Conservation (phyloP, 345 rosid genomes). For the Eucalyptus pauciflora region DNA sequence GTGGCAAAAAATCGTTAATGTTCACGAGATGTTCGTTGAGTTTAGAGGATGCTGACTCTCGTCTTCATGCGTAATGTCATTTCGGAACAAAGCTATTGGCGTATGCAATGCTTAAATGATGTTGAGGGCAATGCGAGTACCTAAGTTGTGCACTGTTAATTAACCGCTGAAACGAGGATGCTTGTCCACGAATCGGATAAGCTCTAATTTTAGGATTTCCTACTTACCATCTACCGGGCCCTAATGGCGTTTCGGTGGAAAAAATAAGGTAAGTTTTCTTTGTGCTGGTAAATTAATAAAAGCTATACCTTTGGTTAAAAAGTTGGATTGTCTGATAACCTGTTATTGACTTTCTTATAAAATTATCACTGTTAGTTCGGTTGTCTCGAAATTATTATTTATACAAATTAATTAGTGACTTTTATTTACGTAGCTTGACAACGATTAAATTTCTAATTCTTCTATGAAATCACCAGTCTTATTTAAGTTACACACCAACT, state of each 20-base stretch:
- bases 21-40: background rate
- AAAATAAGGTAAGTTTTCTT: background rate
- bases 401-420: background rate
- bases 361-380: background rate
- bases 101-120: background rate
- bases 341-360: background rate
- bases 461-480: background rate
- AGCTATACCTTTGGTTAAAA: background rate
- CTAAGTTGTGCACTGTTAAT: background rate
- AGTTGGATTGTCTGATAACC: background rate
- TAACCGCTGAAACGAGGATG: background rate
- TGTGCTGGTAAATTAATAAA: background rate
- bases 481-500: background rate
- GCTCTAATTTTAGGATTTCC: background rate
- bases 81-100: background rate
- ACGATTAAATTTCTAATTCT: accelerated
- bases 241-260: background rate
- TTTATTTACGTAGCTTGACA: background rate
- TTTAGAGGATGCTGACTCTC: background rate
- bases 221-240: background rate
- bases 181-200: background rate
- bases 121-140: background rate
- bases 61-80: background rate
- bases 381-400: background rate
- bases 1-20: background rate